Conservation (phyloP, 2,329 filamentous ascomycete genomes). For the Xylaria sp. region DNA sequence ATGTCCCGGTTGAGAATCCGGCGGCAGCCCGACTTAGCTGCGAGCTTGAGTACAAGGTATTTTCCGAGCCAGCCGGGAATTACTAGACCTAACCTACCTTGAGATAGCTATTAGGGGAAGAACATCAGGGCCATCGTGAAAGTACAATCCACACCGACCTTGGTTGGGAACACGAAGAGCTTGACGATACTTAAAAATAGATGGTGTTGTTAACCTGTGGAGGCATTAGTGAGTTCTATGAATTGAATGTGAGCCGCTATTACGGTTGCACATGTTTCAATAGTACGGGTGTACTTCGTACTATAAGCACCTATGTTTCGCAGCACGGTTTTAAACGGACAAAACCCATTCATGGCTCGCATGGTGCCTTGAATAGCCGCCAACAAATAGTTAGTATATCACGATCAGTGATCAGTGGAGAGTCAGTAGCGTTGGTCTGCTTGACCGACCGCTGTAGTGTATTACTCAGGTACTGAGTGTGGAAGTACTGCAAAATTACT, state of each 20-base stretch:
- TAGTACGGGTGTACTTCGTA: no score
- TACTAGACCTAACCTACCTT: neutral
- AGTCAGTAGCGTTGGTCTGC: slow-evolving; percentile 9
- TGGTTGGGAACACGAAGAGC: neutral
- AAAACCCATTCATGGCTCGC: neutral
- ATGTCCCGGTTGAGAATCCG: neutral
- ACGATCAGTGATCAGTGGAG: neutral
- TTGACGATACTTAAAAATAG: neutral
- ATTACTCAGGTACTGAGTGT: neutral
- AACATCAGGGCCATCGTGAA: neutral
- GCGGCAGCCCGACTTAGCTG: neutral
- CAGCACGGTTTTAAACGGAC: neutral
- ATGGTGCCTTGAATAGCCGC: slow-evolving; percentile 28
- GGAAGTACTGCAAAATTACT: slow-evolving; percentile 17
- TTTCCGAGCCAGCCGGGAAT: slow-evolving; percentile 1
- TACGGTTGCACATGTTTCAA: neutral
- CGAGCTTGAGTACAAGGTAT: neutral
- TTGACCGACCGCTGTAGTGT: slow-evolving; percentile 1
- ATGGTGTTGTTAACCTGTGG: neutral
- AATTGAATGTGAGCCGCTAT: neutral
- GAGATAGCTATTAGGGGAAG: neutral
- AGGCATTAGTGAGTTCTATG: neutral
- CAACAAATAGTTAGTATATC: neutral
- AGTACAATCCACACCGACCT: neutral
- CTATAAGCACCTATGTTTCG: neutral